phyloP scores from a whole-genome alignment of 805 yeast species.

The Blastobotrys americana region DNA sequence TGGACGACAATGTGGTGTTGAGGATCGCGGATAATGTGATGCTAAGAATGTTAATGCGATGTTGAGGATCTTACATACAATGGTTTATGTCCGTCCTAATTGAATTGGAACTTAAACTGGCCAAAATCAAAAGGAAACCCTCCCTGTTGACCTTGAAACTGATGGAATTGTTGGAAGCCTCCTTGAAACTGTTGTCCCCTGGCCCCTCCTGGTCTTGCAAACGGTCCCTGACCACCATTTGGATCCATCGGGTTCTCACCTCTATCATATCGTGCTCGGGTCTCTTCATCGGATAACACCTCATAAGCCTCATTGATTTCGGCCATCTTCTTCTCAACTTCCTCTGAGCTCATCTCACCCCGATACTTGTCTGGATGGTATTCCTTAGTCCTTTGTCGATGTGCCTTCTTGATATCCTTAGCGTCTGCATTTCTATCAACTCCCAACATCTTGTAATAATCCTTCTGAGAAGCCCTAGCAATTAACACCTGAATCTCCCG shows the following conservation, averaged over 20 bases:
- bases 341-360: conserved; percentile 56
- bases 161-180: conserved; percentile 6
- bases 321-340: conserved; percentile 79
- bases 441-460: conserved; percentile 74
- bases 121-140: neutral
- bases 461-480: conserved; percentile 41
- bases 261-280: conserved; percentile 56
- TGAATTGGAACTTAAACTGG: neutral
- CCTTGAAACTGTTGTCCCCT: conserved; percentile 5
- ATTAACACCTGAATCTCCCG: conserved; percentile 18
- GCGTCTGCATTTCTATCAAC: conserved; percentile 60
- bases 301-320: conserved; percentile 92
- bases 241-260: conserved; percentile 37
- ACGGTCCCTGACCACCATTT: conserved; percentile 1
- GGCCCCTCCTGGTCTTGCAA: neutral
- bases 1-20: too few relatives aligned
- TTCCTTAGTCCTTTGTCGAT: conserved; percentile 66
- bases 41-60: too few relatives aligned
- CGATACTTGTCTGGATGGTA: conserved; percentile 91
- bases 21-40: too few relatives aligned
- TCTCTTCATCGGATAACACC: conserved; percentile 60
- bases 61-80: too few relatives aligned
- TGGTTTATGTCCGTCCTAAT: too few relatives aligned
- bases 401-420: conserved; percentile 69
- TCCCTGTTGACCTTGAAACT: conserved; percentile 1